Conservation (phyloP, 495 filamentous ascomycete species). For the Trichoderma erinaceum region DNA sequence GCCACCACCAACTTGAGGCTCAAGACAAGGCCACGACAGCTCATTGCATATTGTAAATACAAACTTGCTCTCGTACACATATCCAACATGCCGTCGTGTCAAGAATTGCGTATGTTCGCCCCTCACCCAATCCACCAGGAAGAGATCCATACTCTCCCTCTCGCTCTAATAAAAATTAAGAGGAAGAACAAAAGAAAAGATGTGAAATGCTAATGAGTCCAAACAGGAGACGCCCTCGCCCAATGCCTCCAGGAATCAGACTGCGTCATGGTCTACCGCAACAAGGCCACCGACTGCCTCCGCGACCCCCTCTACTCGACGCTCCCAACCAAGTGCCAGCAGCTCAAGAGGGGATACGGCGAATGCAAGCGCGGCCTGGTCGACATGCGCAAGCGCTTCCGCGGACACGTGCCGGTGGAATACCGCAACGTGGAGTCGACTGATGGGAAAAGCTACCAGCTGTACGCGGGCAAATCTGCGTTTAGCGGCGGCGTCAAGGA, state of each 20-base stretch:
- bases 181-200: background rate
- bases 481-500: constrained; percentile 49
- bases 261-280: constrained; percentile 85
- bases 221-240: constrained; percentile 77
- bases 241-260: constrained; percentile 91
- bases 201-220: background rate
- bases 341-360: constrained; percentile 83
- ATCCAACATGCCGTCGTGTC: constrained; percentile 85
- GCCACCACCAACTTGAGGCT: background rate
- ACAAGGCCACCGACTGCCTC: constrained; percentile 81
- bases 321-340: constrained; percentile 82
- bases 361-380: constrained; percentile 95
- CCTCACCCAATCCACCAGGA: constrained; percentile 1
- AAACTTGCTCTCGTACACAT: background rate
- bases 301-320: constrained; percentile 68
- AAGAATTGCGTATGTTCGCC: constrained; percentile 75
- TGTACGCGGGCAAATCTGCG: constrained; percentile 75
- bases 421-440: constrained; percentile 55
- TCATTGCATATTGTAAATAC: too few species aligned
- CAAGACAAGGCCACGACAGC: background rate
- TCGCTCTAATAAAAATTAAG: background rate
- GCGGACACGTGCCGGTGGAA: constrained; percentile 84
- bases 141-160: background rate
- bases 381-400: constrained; percentile 98
- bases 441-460: constrained; percentile 52